Evolutionary conservation across 306 rosid species (phyloP).

Genomic region (Cucurbita maxima): DNA sequence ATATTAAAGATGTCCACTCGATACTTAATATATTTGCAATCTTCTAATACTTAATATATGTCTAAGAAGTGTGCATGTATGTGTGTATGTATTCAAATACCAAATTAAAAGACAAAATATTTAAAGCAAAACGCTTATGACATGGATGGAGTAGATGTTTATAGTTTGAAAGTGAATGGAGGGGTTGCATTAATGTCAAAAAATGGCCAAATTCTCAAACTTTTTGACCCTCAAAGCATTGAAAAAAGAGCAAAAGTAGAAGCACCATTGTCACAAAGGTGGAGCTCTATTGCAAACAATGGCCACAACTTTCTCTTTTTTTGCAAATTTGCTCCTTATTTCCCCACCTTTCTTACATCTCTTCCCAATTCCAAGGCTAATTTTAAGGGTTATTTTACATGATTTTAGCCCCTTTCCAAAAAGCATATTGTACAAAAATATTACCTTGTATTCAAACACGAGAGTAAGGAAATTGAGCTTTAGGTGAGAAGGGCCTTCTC

Average conservation of each 20-base stretch:
- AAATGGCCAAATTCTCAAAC: not conserved
- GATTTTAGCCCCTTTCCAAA: not conserved
- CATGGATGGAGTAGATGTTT: not conserved
- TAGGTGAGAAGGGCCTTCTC: too few relatives aligned
- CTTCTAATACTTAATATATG: too few relatives aligned
- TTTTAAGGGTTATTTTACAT: not conserved
- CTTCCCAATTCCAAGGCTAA: not conserved
- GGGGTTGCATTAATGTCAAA: not conserved
- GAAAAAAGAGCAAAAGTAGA: not conserved
- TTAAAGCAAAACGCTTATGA: not conserved
- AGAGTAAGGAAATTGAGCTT: too few relatives aligned
- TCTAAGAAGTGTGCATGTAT: too few relatives aligned
- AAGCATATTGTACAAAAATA: too few relatives aligned
- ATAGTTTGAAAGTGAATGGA: not conserved
- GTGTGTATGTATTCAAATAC: not conserved
- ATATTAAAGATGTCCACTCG: too few relatives aligned
- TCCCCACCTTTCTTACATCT: not conserved
- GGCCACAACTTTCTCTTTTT: not conserved
- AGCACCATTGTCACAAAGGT: not conserved
- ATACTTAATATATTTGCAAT: too few relatives aligned
- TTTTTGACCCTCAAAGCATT: slow-evolving; percentile 7
- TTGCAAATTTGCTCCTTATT: not conserved
- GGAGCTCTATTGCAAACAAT: not conserved
- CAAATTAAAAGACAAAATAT: not conserved
- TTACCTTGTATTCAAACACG: too few relatives aligned